These are phyloP conservation scores for Xylaria sp. DNA, from an alignment of 2,329 filamentous ascomycete species.

Conservation along the genomic window DNA sequence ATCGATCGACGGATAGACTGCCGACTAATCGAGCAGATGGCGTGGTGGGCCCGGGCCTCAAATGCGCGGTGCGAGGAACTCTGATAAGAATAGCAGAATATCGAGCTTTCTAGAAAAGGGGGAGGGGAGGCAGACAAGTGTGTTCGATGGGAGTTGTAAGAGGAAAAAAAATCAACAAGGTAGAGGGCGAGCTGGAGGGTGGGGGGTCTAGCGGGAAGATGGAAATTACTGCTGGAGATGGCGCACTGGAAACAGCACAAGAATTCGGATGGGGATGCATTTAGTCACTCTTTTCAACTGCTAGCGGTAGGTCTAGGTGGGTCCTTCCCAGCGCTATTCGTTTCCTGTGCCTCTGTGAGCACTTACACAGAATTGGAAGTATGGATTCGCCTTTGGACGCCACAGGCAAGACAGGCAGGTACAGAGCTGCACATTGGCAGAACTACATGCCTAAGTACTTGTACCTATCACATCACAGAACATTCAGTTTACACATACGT, in stretches of 20 bases:
- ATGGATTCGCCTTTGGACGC: too few species aligned
- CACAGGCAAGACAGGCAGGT: neutral
- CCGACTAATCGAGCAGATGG: neutral
- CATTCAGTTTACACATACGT: too few species aligned
- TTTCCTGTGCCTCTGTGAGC: neutral
- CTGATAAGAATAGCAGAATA: slow-evolving; percentile 2
- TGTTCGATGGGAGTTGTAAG: slow-evolving; percentile 9
- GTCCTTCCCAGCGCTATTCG: slow-evolving; percentile 11
- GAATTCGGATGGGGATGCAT: slow-evolving; percentile 44
- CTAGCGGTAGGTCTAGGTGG: slow-evolving; percentile 39
- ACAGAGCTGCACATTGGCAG: neutral
- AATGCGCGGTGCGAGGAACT: slow-evolving; percentile 12
- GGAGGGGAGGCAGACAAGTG: slow-evolving; percentile 17
- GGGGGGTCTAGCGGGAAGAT: slow-evolving; percentile 28
- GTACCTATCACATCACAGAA: too few species aligned
- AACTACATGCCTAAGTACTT: too few species aligned
- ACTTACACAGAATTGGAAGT: neutral
- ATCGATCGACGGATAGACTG: neutral
- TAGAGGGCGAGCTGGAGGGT: slow-evolving; percentile 23
- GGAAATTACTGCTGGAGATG: slow-evolving; percentile 45
- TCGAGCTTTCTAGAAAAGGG: neutral
- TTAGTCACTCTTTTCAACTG: slow-evolving; percentile 45
- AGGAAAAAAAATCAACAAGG: slow-evolving; percentile 34
- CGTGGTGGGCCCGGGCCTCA: neutral
- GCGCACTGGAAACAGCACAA: slow-evolving; percentile 46